Conservation (phyloP, 2,329 filamentous ascomycete species). For the Pestalotiopsis sp. region DNA sequence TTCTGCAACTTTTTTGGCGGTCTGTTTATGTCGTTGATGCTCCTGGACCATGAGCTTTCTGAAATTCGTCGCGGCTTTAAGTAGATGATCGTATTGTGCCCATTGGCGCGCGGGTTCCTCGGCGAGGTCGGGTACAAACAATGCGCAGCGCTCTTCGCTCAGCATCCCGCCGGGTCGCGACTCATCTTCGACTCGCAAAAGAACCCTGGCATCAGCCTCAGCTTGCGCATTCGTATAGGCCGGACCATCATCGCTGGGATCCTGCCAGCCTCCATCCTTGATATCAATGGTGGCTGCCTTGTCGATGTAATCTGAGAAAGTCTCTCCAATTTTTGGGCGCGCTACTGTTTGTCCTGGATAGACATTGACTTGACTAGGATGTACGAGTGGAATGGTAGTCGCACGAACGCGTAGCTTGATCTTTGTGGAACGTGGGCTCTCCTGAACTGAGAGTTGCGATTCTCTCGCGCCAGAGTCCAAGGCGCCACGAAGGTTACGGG, state of each 20-base stretch:
- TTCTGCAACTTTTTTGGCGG: slow-evolving; percentile 78
- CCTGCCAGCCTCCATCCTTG: slow-evolving; percentile 58
- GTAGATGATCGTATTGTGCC: slow-evolving; percentile 83
- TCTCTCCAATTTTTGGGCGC: slow-evolving; percentile 53
- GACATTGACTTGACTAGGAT: slow-evolving; percentile 59
- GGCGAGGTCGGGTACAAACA: slow-evolving; percentile 71
- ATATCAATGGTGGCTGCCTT: slow-evolving; percentile 53
- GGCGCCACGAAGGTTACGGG: slow-evolving; percentile 36
- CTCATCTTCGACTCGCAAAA: slow-evolving; percentile 72
- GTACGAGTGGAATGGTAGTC: slow-evolving; percentile 58
- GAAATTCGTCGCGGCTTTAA: slow-evolving; percentile 78
- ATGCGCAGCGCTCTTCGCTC: slow-evolving; percentile 68
- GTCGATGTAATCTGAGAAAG: slow-evolving; percentile 60
- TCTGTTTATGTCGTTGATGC: slow-evolving; percentile 73
- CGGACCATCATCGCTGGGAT: slow-evolving; percentile 55
- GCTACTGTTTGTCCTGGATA: slow-evolving; percentile 32
- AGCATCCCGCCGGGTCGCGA: slow-evolving; percentile 75
- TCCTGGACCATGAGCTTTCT: slow-evolving; percentile 79
- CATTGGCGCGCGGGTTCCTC: slow-evolving; percentile 80
- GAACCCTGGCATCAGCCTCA: slow-evolving; percentile 67
- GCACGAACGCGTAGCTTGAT: slow-evolving; percentile 52
- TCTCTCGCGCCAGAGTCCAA: slow-evolving; percentile 25
- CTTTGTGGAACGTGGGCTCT: slow-evolving; percentile 31
- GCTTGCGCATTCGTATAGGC: slow-evolving; percentile 64
- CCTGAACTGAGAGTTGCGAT: slow-evolving; percentile 16